Evolutionary conservation across 2,329 filamentous ascomycete species (phyloP), one percentile per base, ranked within the genome.

Genomic region (Diaporthe citriasiana): DNA sequence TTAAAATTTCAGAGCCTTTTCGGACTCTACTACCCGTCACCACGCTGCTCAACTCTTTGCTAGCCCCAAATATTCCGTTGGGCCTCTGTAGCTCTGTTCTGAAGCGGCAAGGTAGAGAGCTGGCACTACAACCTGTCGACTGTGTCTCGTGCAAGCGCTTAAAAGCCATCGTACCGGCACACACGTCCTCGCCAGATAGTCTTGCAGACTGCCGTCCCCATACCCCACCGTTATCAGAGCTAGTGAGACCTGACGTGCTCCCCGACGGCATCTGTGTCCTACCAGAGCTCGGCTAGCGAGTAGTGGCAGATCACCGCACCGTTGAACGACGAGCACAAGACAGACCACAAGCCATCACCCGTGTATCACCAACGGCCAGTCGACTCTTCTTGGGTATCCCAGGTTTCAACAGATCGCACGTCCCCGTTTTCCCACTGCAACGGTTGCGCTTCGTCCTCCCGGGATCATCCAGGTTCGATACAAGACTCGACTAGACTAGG

Each of bases 241-340:
- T 78, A 78, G 81, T 82, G 81, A 79, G 77, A 82, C 81, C 76
- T 77, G 79, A 82, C 78, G 81, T 81, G 79, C 71, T 40, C 63
- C 66, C 81, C 81, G 80, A 81, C 82, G 78, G 79, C 79, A 82
- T 82, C 81, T 81, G 75, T 82, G 83, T 83, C 77, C 79, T 80
- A 84, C 83, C 77, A 77, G 74, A 77, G 79, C 81, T 82, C 81
- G 81, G 80, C 76, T 82, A 82, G 81, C 80, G 79, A 83, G 79
- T 80, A 78, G 81, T 75, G 71, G 27, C 73, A 73, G 65, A 33
- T 50, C 45, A 55, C 72, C 72, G 53, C 55, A 55, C 74, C 76
- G 79, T 79, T 82, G 79, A 79, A 73, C 80, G 47, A 50, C 35
- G 38, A 42, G 70, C 50, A 53, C 47, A 45, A 65, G 47, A 75